These are phyloP conservation scores for Alternaria dauci DNA, from an alignment of 2,329 filamentous ascomycete species.

Conservation along the genomic window DNA sequence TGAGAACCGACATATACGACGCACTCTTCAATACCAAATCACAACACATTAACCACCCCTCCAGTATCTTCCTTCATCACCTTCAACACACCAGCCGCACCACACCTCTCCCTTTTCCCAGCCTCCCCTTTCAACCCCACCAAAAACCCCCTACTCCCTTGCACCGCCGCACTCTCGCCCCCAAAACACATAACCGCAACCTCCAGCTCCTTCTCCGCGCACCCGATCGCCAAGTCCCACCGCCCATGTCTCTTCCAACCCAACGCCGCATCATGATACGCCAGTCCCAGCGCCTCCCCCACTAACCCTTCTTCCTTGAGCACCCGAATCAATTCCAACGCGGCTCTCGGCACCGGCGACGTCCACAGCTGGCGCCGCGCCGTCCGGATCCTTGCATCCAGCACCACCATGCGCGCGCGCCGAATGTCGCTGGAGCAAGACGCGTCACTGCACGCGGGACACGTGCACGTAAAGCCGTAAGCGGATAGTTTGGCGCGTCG, in stretches of 20 bases:
- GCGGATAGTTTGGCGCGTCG: constrained; percentile 32
- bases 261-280: constrained; percentile 28
- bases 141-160: constrained; percentile 14
- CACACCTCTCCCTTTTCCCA: neutral
- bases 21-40: neutral
- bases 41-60: neutral
- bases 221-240: constrained; percentile 20
- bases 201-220: constrained; percentile 23
- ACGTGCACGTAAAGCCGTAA: constrained; percentile 35
- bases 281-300: constrained; percentile 29
- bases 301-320: constrained; percentile 28
- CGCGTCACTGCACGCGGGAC: constrained; percentile 34
- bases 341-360: constrained; percentile 19
- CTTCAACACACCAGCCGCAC: neutral
- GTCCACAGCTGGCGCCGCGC: constrained; percentile 24
- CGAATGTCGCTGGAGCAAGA: constrained; percentile 19
- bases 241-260: constrained; percentile 26
- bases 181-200: constrained; percentile 24
- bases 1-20: neutral
- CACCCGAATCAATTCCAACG: constrained; percentile 23
- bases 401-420: constrained; percentile 24
- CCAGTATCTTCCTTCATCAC: neutral
- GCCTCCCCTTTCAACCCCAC: constrained; percentile 4
- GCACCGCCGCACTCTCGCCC: constrained; percentile 17
- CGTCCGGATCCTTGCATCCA: constrained; percentile 24